phyloP scores from a whole-genome alignment of 148 eudicot genomes.

The Rhododendron vialii region DNA sequence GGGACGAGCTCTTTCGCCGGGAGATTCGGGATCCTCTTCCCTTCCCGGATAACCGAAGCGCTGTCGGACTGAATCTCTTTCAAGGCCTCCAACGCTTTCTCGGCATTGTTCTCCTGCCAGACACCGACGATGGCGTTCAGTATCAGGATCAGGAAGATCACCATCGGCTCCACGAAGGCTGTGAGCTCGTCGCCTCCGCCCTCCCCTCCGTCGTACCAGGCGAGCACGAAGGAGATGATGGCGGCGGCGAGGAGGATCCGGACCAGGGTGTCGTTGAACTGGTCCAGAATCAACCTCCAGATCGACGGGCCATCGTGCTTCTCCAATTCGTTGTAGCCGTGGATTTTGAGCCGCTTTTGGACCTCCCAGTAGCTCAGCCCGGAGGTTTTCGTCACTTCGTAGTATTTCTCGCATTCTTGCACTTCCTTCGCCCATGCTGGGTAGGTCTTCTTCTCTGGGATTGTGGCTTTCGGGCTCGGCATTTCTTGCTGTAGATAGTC shows the following conservation, averaged over 20 bases:
- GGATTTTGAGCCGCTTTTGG: slow-evolving; percentile 10
- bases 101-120: slow-evolving; percentile 31
- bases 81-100: slow-evolving; percentile 26
- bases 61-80: slow-evolving; percentile 26
- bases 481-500: slow-evolving; percentile 5
- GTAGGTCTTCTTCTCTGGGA: slow-evolving; percentile 1
- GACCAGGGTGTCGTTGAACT: slow-evolving; percentile 26
- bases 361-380: slow-evolving; percentile 15
- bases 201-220: slow-evolving; percentile 22
- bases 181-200: slow-evolving; percentile 20
- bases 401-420: slow-evolving; percentile 14
- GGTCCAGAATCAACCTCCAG: slow-evolving; percentile 17
- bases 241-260: slow-evolving; percentile 23
- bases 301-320: slow-evolving; percentile 29
- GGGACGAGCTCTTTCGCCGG: slow-evolving; percentile 27
- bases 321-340: slow-evolving; percentile 25
- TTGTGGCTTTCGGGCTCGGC: neutral
- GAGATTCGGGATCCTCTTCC: slow-evolving; percentile 1
- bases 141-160: slow-evolving; percentile 23
- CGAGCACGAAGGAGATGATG: slow-evolving; percentile 23
- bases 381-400: neutral
- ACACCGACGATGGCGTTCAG: slow-evolving; percentile 27
- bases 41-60: slow-evolving; percentile 20
- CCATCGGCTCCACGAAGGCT: slow-evolving; percentile 23
- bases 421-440: slow-evolving; percentile 25